Conservation (phyloP, 1,284 basidiomycete species). For the Malassezia pachydermatis region DNA sequence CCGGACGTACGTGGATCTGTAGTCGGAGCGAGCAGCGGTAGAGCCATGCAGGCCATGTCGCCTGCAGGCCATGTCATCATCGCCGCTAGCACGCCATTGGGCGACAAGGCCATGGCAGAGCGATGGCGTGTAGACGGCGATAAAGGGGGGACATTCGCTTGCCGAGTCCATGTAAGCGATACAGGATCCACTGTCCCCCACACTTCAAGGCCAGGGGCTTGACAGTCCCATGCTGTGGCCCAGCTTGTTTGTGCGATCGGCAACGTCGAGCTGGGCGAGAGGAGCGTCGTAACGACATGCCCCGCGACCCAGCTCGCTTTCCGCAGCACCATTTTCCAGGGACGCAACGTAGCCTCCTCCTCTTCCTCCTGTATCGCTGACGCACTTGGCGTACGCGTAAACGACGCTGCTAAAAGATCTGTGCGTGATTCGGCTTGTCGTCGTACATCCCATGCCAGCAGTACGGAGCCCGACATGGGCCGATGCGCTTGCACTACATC, state of each 20-base stretch:
- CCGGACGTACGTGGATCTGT: too few species aligned
- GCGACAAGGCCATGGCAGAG: conserved; percentile 3
- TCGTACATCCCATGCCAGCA: too few species aligned
- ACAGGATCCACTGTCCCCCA: conserved; percentile 5
- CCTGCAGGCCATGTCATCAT: not conserved
- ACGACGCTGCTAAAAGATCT: too few species aligned
- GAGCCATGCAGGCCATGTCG: not conserved
- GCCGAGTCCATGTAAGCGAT: not conserved
- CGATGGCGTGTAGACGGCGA: not conserved
- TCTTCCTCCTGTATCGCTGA: too few species aligned
- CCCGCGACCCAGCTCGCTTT: not conserved
- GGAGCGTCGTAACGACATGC: not conserved
- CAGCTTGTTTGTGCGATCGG: not conserved
- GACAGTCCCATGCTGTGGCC: not conserved
- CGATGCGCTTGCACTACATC: too few species aligned
- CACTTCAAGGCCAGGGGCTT: not conserved
- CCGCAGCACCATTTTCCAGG: too few species aligned
- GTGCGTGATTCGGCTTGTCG: too few species aligned
- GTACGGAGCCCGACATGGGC: too few species aligned
- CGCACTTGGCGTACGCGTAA: too few species aligned
- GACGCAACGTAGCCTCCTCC: too few species aligned
- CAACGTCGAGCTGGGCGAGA: not conserved
- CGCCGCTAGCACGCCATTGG: conserved; percentile 1
- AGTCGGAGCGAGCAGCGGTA: too few species aligned
- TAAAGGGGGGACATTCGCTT: not conserved